These are phyloP conservation scores for Carex kokanica DNA, from an alignment of 176 grass and related monocot genomes.

Conservation along the genomic window DNA sequence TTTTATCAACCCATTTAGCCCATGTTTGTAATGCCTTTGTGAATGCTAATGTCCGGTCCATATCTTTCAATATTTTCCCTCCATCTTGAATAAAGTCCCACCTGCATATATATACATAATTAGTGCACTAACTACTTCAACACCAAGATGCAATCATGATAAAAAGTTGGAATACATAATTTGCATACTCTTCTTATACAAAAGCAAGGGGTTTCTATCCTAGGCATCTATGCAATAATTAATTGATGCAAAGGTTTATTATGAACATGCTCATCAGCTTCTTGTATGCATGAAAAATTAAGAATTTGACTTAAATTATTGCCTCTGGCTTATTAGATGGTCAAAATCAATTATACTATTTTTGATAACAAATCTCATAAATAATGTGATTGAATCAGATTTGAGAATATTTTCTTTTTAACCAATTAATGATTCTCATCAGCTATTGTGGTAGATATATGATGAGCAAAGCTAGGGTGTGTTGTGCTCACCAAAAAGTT, in stretches of 20 bases:
- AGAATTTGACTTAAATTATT: neutral
- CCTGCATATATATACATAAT: slow-evolving; percentile 6
- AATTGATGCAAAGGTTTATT: neutral
- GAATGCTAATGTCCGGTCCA: slow-evolving; percentile 22
- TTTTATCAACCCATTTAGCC: slow-evolving; percentile 34
- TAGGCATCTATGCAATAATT: neutral
- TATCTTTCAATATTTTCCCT: slow-evolving; percentile 9
- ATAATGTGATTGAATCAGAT: too few relatives aligned
- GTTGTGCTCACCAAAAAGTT: too few relatives aligned
- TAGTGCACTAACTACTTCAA: neutral
- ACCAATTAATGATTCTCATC: too few relatives aligned
- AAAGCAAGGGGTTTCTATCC: neutral
- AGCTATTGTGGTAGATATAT: too few relatives aligned
- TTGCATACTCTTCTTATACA: neutral
- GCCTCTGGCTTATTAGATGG: too few relatives aligned
- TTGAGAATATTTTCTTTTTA: too few relatives aligned
- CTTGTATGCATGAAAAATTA: neutral
- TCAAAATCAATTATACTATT: too few relatives aligned
- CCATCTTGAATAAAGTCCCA: slow-evolving; percentile 28
- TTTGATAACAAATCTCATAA: too few relatives aligned
- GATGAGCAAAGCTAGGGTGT: too few relatives aligned
- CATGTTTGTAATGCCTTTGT: slow-evolving; percentile 32
- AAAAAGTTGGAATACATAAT: neutral
- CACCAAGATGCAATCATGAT: neutral
- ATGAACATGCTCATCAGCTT: neutral